A percentile compares a stretch with the other conserved stretches of the same genome.
These are phyloP conservation scores for Metrosideros polymorpha DNA, from an alignment of 441 rosid genomes.

Conservation along the genomic window DNA sequence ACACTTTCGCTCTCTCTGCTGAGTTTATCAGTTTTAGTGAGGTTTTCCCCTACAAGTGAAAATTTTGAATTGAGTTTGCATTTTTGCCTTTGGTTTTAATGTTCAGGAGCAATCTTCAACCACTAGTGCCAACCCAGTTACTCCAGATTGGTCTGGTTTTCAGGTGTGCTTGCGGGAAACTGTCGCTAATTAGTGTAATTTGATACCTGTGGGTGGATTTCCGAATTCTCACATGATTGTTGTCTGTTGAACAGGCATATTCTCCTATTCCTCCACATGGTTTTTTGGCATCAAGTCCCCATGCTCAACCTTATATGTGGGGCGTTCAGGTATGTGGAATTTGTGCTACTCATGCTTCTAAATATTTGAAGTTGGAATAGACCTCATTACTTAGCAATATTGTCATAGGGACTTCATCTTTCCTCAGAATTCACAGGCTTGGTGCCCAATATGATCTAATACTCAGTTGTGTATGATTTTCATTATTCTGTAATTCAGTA, in stretches of 20 bases:
- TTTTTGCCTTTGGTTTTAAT: background rate
- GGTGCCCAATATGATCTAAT: background rate
- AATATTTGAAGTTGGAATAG: background rate
- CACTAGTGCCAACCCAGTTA: constrained; percentile 43
- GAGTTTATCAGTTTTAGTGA: background rate
- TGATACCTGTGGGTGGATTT: background rate
- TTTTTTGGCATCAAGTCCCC: constrained; percentile 86
- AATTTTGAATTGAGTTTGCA: background rate
- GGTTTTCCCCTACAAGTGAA: background rate
- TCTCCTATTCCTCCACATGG: constrained; percentile 96
- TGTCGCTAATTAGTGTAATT: background rate
- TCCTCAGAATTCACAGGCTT: background rate
- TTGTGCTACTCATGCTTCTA: background rate
- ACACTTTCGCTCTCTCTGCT: constrained; percentile 2
- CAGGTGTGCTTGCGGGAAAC: constrained; percentile 23
- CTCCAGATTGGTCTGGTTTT: constrained; percentile 92
- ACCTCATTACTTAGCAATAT: background rate
- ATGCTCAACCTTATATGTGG: constrained; percentile 98
- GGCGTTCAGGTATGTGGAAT: constrained; percentile 73
- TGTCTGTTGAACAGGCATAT: constrained; percentile 52
- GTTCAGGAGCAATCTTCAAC: constrained; percentile 65
- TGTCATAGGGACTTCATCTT: background rate
- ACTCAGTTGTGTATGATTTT: background rate
- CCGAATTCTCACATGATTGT: constrained; percentile 1
- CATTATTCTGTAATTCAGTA: background rate